phyloP scores from a whole-genome alignment of 2,329 filamentous ascomycete genomes.

The Cladophialophora bantiana region DNA sequence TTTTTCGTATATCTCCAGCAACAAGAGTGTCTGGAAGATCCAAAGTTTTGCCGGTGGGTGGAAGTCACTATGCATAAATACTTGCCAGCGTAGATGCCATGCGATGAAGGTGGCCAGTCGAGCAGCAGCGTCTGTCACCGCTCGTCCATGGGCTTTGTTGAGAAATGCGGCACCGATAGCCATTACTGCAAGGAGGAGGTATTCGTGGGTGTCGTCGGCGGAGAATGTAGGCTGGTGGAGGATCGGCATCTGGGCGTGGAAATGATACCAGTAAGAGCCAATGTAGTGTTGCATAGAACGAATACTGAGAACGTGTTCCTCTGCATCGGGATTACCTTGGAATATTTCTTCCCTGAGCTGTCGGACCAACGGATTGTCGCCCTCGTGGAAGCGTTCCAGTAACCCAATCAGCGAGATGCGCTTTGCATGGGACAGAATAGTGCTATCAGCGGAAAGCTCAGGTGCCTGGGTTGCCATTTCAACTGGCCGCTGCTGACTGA shows the following conservation, averaged over 20 bases:
- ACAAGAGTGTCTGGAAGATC: constrained; percentile 89
- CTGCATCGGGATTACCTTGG: constrained; percentile 73
- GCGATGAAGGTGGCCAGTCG: constrained; percentile 87
- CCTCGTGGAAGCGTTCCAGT: constrained; percentile 85
- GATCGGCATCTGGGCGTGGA: constrained; percentile 92
- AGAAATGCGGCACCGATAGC: constrained; percentile 88
- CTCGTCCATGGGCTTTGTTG: constrained; percentile 78
- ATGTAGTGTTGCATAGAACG: constrained; percentile 97
- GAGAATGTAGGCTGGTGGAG: constrained; percentile 93
- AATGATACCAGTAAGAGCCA: constrained; percentile 90
- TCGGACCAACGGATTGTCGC: constrained; percentile 73
- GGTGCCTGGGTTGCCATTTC: constrained; percentile 87
- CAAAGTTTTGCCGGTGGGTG: constrained; percentile 91
- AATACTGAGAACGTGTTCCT: constrained; percentile 73
- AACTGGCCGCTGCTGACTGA: constrained; percentile 70
- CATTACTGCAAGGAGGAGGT: constrained; percentile 87
- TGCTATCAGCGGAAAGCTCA: constrained; percentile 79
- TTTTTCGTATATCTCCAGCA: constrained; percentile 95
- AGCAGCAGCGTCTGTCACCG: constrained; percentile 75
- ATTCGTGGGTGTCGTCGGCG: constrained; percentile 81
- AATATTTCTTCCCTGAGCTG: constrained; percentile 78
- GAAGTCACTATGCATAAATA: constrained; percentile 90
- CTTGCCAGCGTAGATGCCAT: constrained; percentile 90
- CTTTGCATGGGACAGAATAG: constrained; percentile 83
- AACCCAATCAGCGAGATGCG: constrained; percentile 81